Percentiles rank a stretch among this genome's conserved stretches.
phyloP scores from a whole-genome alignment of 805 yeast genomes.

The Diddensiella caesifluorescens region DNA sequence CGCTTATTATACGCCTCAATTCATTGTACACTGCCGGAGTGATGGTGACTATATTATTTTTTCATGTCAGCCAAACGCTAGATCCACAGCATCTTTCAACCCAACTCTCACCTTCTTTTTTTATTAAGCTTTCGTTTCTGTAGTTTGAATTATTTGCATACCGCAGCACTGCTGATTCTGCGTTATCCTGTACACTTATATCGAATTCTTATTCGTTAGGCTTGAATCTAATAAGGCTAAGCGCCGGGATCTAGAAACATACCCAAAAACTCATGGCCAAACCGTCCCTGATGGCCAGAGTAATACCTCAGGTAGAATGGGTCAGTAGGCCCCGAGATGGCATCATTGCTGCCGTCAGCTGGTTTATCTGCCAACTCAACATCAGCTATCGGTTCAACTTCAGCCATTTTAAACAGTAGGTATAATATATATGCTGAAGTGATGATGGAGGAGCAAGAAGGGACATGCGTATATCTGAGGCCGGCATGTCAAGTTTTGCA shows the following conservation, averaged over 20 bases:
- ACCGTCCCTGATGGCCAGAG: conserved; percentile 40
- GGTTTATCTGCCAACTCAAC: neutral
- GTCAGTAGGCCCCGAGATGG: conserved; percentile 4
- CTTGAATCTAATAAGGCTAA: neutral
- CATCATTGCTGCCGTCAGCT: too few species aligned
- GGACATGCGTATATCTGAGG: too few species aligned
- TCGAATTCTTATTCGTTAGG: conserved; percentile 30
- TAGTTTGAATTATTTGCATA: conserved; percentile 46
- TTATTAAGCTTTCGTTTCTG: conserved; percentile 39
- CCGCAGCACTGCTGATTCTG: conserved; percentile 31
- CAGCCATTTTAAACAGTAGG: too few species aligned
- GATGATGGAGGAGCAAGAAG: too few species aligned
- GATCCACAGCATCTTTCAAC: neutral
- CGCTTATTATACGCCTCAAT: conserved; percentile 33
- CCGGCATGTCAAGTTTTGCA: too few species aligned
- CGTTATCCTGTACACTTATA: conserved; percentile 29
- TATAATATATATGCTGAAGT: too few species aligned
- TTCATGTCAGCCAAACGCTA: neutral
- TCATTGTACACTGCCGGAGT: conserved; percentile 35
- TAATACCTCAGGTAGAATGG: conserved; percentile 41
- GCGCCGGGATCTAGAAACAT: conserved; percentile 6
- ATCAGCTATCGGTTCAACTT: too few species aligned
- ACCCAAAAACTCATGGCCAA: conserved; percentile 45
- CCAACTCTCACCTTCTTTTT: conserved; percentile 32
- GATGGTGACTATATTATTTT: conserved; percentile 26